Evolutionary conservation across 1,284 basidiomycete genomes (phyloP).

Genomic region (Sutorius eximius): DNA sequence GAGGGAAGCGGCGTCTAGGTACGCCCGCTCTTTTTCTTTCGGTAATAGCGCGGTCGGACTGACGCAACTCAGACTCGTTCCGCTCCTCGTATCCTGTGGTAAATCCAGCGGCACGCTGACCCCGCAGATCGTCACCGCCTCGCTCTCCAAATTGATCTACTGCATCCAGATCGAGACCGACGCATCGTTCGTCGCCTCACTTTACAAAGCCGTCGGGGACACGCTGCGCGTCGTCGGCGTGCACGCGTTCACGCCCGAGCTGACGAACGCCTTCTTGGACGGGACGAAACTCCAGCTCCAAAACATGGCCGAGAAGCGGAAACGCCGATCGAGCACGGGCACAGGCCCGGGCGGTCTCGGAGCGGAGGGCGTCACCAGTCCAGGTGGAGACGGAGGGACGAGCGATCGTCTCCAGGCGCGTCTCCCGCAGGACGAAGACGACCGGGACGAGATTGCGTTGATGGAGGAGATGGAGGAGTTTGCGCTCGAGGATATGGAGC

Average conservation of each 20-base stretch:
- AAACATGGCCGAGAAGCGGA: constrained; percentile 62
- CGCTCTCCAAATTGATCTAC: constrained; percentile 66
- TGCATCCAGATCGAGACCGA: constrained; percentile 70
- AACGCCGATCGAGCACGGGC: constrained; percentile 52
- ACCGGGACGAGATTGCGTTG: constrained; percentile 40
- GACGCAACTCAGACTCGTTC: constrained; percentile 56
- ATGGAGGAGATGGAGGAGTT: constrained; percentile 65
- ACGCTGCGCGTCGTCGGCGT: constrained; percentile 61
- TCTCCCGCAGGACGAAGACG: constrained; percentile 36
- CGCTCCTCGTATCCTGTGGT: constrained; percentile 69
- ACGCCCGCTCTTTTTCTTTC: neutral
- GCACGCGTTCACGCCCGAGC: constrained; percentile 49
- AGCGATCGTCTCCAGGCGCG: neutral
- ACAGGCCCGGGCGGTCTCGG: constrained; percentile 3
- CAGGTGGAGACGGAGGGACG: neutral
- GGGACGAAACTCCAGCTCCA: constrained; percentile 71
- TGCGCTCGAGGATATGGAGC: constrained; percentile 71
- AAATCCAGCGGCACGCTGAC: constrained; percentile 67
- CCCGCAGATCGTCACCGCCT: constrained; percentile 67
- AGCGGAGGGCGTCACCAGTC: neutral
- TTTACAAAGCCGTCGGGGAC: constrained; percentile 77
- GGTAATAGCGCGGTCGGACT: neutral
- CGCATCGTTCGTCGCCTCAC: constrained; percentile 69
- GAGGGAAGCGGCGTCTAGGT: constrained; percentile 56
- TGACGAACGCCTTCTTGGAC: constrained; percentile 56